Evolutionary conservation across 2,329 filamentous ascomycete species (phyloP).

Genomic region (Apiospora koreana): DNA sequence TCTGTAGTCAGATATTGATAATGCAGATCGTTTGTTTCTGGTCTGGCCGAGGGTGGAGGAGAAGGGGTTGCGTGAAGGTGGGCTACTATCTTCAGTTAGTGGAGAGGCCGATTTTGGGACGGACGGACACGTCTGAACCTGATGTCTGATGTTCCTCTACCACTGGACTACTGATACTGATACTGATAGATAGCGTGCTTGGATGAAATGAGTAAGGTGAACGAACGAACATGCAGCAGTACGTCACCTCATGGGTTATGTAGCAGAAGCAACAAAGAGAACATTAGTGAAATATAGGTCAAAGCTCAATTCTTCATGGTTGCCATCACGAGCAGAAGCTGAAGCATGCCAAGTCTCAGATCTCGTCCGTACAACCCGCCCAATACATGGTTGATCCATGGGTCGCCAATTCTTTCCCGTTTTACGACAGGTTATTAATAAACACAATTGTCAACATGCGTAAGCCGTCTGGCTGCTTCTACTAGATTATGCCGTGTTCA

Average conservation of each 20-base stretch:
- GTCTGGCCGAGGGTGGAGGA: neutral
- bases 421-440: neutral
- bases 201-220: neutral
- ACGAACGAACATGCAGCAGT: neutral
- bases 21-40: neutral
- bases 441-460: neutral
- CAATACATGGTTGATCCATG: neutral
- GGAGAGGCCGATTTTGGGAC: neutral
- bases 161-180: neutral
- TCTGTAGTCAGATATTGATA: neutral
- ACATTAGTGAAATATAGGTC: too few relatives aligned
- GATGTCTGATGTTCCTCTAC: neutral
- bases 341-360: constrained; percentile 11
- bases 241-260: neutral
- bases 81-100: neutral
- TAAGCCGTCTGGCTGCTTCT: too few relatives aligned
- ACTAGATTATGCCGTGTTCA: too few relatives aligned
- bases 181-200: neutral
- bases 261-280: neutral
- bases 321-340: neutral
- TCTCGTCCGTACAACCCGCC: neutral
- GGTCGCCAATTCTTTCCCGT: neutral
- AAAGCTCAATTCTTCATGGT: neutral
- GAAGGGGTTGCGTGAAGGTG: neutral
- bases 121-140: neutral